Conservation (phyloP, 176 grass and related monocot genomes). For the Poa annua region DNA sequence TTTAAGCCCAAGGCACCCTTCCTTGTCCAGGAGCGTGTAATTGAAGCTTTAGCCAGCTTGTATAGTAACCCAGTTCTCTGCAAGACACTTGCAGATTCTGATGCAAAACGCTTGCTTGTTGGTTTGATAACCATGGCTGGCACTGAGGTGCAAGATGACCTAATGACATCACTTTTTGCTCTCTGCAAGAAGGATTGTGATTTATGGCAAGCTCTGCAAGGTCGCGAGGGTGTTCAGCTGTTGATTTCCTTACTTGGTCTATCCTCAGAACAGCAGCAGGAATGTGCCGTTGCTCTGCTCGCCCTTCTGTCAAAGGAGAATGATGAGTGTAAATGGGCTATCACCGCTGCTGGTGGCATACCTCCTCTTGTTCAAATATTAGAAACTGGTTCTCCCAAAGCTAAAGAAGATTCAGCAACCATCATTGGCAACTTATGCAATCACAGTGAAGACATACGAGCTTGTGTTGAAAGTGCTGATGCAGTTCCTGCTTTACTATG, state of each 20-base stretch:
- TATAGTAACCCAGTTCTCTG: conserved; percentile 91
- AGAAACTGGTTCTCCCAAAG: conserved; percentile 96
- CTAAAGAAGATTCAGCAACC: conserved; percentile 99
- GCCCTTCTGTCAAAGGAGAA: conserved; percentile 95
- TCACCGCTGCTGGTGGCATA: conserved; percentile 99
- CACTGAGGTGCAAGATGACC: conserved; percentile 91
- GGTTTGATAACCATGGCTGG: conserved; percentile 96
- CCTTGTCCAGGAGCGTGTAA: conserved; percentile 94
- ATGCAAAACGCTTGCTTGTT: conserved; percentile 92
- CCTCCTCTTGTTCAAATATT: conserved; percentile 99
- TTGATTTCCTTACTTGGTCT: conserved; percentile 98
- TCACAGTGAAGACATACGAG: conserved; percentile 99
- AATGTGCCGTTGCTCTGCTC: conserved; percentile 96
- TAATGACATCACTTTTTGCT: conserved; percentile 85
- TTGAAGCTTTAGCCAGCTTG: conserved; percentile 99
- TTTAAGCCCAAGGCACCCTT: conserved; percentile 88
- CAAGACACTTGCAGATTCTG: conserved; percentile 77
- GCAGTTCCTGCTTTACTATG: conserved; percentile 98
- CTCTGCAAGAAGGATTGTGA: conserved; percentile 89
- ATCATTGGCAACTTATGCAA: conserved; percentile 99
- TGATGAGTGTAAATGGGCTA: conserved; percentile 99
- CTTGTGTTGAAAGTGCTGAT: conserved; percentile 99
- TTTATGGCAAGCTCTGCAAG: conserved; percentile 98
- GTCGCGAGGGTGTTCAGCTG: conserved; percentile 96
- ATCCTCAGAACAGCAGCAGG: conserved; percentile 99